Conservation (phyloP, 2,329 filamentous ascomycete species). For the Acrodontium crateriforme region DNA sequence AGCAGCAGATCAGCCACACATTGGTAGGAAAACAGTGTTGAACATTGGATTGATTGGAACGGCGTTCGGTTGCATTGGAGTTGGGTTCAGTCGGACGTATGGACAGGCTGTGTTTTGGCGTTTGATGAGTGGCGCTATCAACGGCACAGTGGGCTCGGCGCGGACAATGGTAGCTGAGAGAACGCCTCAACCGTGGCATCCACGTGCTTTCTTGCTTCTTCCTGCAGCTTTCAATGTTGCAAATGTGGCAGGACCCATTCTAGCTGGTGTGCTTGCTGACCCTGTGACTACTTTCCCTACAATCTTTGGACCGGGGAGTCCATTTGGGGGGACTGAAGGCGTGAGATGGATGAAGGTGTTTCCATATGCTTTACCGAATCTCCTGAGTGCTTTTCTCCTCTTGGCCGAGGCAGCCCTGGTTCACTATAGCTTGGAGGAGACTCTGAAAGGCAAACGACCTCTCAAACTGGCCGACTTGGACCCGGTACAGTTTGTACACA, state of each 20-base stretch:
- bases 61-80: slow-evolving; percentile 25
- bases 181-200: slow-evolving; percentile 27
- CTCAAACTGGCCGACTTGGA: slow-evolving; percentile 13
- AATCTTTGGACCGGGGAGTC: slow-evolving; percentile 43
- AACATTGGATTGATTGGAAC: slow-evolving; percentile 27
- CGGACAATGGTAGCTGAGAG: slow-evolving; percentile 29
- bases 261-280: slow-evolving; percentile 51
- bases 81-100: slow-evolving; percentile 26
- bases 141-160: slow-evolving; percentile 28
- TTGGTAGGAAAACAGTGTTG: slow-evolving; percentile 29
- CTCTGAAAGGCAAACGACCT: slow-evolving; percentile 20
- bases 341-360: slow-evolving; percentile 48
- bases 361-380: slow-evolving; percentile 50
- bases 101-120: slow-evolving; percentile 29
- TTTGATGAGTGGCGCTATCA: slow-evolving; percentile 27
- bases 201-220: slow-evolving; percentile 26
- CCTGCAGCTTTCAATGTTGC: slow-evolving; percentile 29
- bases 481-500: slow-evolving; percentile 11
- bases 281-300: slow-evolving; percentile 42
- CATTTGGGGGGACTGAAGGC: slow-evolving; percentile 39
- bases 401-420: slow-evolving; percentile 39
- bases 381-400: slow-evolving; percentile 46
- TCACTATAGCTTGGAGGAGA: slow-evolving; percentile 48
- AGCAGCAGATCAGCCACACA: slow-evolving; percentile 29
- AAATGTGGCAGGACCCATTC: slow-evolving; percentile 31